These are phyloP conservation scores for Linnemannia schmuckeri DNA, from an alignment of 192 early-diverging fungal species.

Conservation along the genomic window DNA sequence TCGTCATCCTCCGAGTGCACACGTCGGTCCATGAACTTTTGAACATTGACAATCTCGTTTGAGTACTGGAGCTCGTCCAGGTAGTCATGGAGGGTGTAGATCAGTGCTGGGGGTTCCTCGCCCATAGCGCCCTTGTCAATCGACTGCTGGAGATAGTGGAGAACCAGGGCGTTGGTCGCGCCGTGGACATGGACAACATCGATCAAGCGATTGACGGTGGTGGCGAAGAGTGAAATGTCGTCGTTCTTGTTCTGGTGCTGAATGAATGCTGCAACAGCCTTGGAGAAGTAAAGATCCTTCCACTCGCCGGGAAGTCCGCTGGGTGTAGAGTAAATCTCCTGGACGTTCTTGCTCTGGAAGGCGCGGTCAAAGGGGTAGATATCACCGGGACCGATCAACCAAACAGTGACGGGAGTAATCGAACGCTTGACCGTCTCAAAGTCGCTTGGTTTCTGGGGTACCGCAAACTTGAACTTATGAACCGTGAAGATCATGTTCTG, in stretches of 20 bases:
- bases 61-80: slow-evolving; percentile 69
- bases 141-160: slow-evolving; percentile 58
- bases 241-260: slow-evolving; percentile 54
- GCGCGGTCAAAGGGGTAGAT: slow-evolving; percentile 60
- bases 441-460: slow-evolving; percentile 38
- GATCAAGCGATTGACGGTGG: slow-evolving; percentile 38
- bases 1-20: slow-evolving; percentile 47
- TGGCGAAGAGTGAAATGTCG: slow-evolving; percentile 65
- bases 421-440: slow-evolving; percentile 14
- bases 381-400: slow-evolving; percentile 64
- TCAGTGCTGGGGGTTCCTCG: slow-evolving; percentile 58
- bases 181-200: slow-evolving; percentile 72
- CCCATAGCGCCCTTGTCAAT: slow-evolving; percentile 53
- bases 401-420: slow-evolving; percentile 54
- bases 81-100: slow-evolving; percentile 74
- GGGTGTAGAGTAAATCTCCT: slow-evolving; percentile 63
- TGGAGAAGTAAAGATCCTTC: slow-evolving; percentile 70
- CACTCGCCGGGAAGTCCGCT: slow-evolving; percentile 68
- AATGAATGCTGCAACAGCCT: slow-evolving; percentile 64
- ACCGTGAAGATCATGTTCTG: slow-evolving; percentile 54
- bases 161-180: slow-evolving; percentile 66
- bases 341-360: slow-evolving; percentile 47
- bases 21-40: slow-evolving; percentile 61
- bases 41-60: slow-evolving; percentile 60
- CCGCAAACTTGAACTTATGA: slow-evolving; percentile 46